Percentiles rank a stretch among this genome's conserved stretches.
Conservation (phyloP, 805 yeast genomes). For the Hanseniaspora vineae region DNA sequence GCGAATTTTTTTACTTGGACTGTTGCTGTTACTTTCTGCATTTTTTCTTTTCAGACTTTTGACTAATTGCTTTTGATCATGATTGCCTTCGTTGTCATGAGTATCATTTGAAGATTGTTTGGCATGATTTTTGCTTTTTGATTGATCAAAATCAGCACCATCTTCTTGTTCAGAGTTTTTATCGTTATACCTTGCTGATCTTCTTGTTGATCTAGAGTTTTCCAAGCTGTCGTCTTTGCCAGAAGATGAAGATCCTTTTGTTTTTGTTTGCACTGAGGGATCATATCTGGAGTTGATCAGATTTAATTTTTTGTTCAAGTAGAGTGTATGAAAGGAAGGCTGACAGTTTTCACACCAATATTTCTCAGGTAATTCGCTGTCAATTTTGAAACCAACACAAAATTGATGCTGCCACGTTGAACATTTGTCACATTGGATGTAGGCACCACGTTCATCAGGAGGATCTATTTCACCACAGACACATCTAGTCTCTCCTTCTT, state of each 20-base stretch:
- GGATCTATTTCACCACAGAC: constrained; percentile 29
- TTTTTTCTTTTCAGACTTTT: no score
- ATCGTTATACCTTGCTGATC: constrained; percentile 1
- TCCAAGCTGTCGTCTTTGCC: constrained; percentile 1
- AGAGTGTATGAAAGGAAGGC: constrained; percentile 58
- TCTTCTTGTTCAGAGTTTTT: neutral
- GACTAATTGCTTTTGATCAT: no score
- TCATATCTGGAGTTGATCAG: neutral
- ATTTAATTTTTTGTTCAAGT: constrained; percentile 1
- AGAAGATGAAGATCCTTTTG: neutral
- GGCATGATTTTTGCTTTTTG: neutral
- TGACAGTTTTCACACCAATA: constrained; percentile 90
- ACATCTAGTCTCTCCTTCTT: constrained; percentile 33
- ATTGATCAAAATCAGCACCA: neutral
- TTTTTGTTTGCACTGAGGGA: constrained; percentile 1
- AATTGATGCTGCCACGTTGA: constrained; percentile 96
- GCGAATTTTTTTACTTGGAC: no score
- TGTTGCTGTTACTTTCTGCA: no score
- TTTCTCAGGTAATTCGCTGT: constrained; percentile 74
- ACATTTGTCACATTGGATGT: constrained; percentile 80
- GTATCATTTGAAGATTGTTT: no score
- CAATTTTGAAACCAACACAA: constrained; percentile 77
- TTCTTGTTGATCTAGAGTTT: neutral
- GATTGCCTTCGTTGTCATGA: no score
- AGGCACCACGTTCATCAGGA: constrained; percentile 44